Evolutionary conservation across 345 rosid genomes (phyloP), one percentile per base, ranked within the genome.

Genomic region (Salix viminalis): DNA sequence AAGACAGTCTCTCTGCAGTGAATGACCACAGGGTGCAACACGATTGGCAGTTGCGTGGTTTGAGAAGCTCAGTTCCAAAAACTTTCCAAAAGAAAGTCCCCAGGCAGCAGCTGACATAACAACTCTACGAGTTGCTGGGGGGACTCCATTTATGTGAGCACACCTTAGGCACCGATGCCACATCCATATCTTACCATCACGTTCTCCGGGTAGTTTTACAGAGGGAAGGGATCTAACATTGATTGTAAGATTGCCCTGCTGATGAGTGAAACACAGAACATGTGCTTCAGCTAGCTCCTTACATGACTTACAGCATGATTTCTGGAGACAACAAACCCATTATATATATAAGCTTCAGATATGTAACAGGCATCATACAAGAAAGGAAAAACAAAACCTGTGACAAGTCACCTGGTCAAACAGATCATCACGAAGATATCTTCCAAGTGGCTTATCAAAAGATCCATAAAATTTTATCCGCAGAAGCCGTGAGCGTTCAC

Each of bases 91-190:
- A 42, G 99, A 96, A 78, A 96, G 91, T 67, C 98, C 98, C 99
- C 99, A 94, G 2, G 99, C 99, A 74, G 98, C 98, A 87, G 92
- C 91, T 50, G 98, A 96, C 99, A 96, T 96, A 41, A 94, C 92
- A 61, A 96, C 93, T 85, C 98, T 87, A 50, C 81, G 97, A 74
- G 99, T 94, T 79, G 97, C 95, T 18, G 97, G 99, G 66, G 99
- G 99, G 74, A 94, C 93, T 42, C 98, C 98, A 85, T 91, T 90
- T 18, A 80, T 88, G 56, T 83, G 94, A 78, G 89, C 88, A 81
- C 99, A 96, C 83, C 90, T 87, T 60, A 96, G 82, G 91, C 99
- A 96, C 19, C 99, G 91, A 65, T 96, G 99, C 98, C 99, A 96
- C 99, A 96, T 94, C 99, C 99, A 96, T 79, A 96, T 94, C 83